Percentiles rank a stretch among this genome's conserved stretches.
phyloP scores from a whole-genome alignment of 768 basidiomycete species.

The Suillus spraguei region DNA sequence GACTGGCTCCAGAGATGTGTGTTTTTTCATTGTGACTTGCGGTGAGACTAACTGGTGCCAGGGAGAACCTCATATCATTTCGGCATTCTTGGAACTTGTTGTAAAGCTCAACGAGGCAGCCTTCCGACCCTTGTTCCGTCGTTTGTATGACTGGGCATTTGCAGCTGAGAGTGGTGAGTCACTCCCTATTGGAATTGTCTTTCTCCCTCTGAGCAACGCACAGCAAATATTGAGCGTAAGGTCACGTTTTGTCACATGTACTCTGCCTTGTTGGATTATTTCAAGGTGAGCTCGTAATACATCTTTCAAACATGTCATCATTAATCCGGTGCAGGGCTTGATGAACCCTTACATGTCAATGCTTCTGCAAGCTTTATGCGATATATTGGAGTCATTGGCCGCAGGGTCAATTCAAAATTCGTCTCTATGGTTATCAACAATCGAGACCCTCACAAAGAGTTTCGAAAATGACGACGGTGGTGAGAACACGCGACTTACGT shows the following conservation, averaged over 20 bases:
- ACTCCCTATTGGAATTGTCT: not conserved
- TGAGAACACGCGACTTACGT: constrained; percentile 35
- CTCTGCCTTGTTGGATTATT: constrained; percentile 75
- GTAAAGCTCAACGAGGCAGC: constrained; percentile 90
- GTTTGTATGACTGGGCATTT: constrained; percentile 95
- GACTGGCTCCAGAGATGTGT: constrained; percentile 33
- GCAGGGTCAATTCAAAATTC: constrained; percentile 31
- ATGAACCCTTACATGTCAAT: constrained; percentile 93
- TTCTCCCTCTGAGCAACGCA: constrained; percentile 4
- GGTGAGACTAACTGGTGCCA: constrained; percentile 25
- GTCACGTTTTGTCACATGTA: constrained; percentile 79
- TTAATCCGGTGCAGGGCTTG: constrained; percentile 51
- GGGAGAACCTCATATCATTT: constrained; percentile 57
- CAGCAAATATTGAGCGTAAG: constrained; percentile 48
- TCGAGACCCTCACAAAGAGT: constrained; percentile 67
- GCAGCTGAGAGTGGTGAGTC: constrained; percentile 50
- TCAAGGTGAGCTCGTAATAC: constrained; percentile 63
- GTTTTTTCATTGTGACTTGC: constrained; percentile 4
- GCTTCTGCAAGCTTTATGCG: constrained; percentile 66
- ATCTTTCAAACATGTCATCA: constrained; percentile 5
- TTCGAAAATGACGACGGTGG: constrained; percentile 81
- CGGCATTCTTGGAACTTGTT: constrained; percentile 86
- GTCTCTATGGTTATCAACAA: constrained; percentile 62
- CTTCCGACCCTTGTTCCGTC: constrained; percentile 91
- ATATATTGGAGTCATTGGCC: constrained; percentile 55